Evolutionary conservation across 306 rosid species (phyloP).

Genomic region (Castanea sativa): DNA sequence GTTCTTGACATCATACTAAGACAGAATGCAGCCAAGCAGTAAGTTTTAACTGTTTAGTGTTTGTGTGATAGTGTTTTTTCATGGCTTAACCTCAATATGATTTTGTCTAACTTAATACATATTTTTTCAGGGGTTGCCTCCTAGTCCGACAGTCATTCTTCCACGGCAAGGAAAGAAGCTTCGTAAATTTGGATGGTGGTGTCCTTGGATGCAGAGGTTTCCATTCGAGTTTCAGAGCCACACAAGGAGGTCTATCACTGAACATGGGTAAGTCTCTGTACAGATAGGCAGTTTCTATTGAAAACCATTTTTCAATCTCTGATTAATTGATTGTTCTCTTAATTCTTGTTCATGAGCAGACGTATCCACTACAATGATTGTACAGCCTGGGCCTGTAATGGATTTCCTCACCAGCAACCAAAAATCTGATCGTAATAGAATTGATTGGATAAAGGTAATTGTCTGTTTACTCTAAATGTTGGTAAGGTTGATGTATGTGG

Average conservation of each 20-base stretch:
- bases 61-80: not conserved
- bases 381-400: slow-evolving; percentile 48
- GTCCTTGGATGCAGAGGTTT: slow-evolving; percentile 44
- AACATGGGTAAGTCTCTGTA: slow-evolving; percentile 37
- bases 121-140: slow-evolving; percentile 41
- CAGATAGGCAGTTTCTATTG: not conserved
- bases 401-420: slow-evolving; percentile 41
- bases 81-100: not conserved
- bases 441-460: slow-evolving; percentile 50
- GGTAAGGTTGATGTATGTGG: not conserved
- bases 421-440: slow-evolving; percentile 11
- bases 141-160: slow-evolving; percentile 55
- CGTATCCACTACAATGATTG: slow-evolving; percentile 45
- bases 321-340: not conserved
- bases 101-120: not conserved
- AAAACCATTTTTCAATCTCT: too few species aligned
- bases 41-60: slow-evolving; percentile 6
- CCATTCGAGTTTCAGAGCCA: slow-evolving; percentile 50
- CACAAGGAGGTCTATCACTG: slow-evolving; percentile 48
- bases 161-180: slow-evolving; percentile 28
- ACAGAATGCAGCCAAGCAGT: slow-evolving; percentile 49
- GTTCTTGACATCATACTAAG: slow-evolving; percentile 40
- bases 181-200: slow-evolving; percentile 37
- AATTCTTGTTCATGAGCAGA: slow-evolving; percentile 21
- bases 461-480: not conserved